These are phyloP conservation scores for Hordeum pubiflorum DNA, from an alignment of 202 grass and related monocot species.

Conservation along the genomic window DNA sequence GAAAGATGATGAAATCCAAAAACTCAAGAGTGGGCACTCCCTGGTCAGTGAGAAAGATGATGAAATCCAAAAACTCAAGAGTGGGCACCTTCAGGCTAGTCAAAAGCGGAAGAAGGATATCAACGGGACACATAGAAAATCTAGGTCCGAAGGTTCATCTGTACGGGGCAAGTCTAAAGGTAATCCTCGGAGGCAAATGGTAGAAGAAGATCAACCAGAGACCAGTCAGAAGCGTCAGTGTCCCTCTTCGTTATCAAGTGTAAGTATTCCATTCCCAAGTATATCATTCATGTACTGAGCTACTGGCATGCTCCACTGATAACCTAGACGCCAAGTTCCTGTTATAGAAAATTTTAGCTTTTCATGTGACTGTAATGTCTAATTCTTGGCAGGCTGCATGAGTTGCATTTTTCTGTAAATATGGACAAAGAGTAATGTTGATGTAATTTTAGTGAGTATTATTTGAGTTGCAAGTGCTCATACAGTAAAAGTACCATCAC, in stretches of 20 bases:
- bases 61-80: slow-evolving; percentile 18
- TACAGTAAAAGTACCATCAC: slow-evolving; percentile 1
- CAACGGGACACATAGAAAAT: slow-evolving; percentile 1
- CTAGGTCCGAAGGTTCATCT: slow-evolving; percentile 20
- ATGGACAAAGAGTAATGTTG: slow-evolving; percentile 22
- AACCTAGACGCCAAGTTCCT: background rate
- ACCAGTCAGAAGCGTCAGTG: slow-evolving; percentile 29
- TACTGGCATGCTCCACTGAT: background rate
- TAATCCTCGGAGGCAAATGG: background rate
- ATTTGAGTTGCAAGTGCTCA: background rate
- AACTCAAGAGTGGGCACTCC: slow-evolving; percentile 8
- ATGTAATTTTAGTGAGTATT: slow-evolving; percentile 22
- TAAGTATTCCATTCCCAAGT: slow-evolving; percentile 29
- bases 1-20: slow-evolving; percentile 25
- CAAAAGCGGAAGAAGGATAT: slow-evolving; percentile 4
- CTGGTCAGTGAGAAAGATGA: slow-evolving; percentile 27
- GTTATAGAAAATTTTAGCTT: background rate
- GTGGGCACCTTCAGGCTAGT: background rate
- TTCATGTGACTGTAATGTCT: background rate
- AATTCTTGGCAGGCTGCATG: slow-evolving; percentile 23
- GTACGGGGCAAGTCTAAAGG: slow-evolving; percentile 10
- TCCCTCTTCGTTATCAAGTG: background rate
- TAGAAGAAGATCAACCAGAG: slow-evolving; percentile 14
- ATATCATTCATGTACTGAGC: background rate
- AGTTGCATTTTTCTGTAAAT: slow-evolving; percentile 21